These are phyloP conservation scores for Thymus mandschuricus DNA, from an alignment of 257 asterid genomes.

Conservation along the genomic window DNA sequence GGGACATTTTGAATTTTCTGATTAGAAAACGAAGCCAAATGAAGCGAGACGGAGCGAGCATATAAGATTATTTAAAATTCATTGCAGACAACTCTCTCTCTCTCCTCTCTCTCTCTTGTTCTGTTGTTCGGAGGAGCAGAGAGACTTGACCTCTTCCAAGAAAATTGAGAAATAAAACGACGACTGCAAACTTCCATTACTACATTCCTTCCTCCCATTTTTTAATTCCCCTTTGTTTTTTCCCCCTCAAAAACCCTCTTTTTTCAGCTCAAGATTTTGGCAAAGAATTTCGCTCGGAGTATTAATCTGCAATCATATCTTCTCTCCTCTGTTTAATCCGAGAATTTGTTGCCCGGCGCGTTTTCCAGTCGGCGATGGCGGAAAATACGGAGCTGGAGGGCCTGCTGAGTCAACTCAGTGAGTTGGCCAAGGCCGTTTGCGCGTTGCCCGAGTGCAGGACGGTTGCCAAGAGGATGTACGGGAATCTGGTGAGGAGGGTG, in stretches of 20 bases:
- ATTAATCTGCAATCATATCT: constrained; percentile 1
- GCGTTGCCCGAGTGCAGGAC: constrained; percentile 77
- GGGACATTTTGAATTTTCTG: too few species aligned
- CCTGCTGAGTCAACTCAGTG: constrained; percentile 65
- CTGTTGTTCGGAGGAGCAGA: not conserved
- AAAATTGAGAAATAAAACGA: constrained; percentile 11
- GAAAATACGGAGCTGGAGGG: constrained; percentile 48
- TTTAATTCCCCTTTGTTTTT: not conserved
- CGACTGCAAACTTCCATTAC: constrained; percentile 5
- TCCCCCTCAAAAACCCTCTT: constrained; percentile 17
- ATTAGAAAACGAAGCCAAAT: too few species aligned
- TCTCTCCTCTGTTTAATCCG: not conserved
- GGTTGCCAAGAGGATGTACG: constrained; percentile 68
- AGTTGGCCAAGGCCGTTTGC: constrained; percentile 52
- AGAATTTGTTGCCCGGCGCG: constrained; percentile 34
- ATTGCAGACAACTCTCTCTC: not conserved
- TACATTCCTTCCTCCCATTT: constrained; percentile 9
- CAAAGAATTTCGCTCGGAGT: not conserved
- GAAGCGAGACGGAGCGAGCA: too few species aligned
- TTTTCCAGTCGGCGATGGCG: constrained; percentile 45
- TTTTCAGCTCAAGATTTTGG: constrained; percentile 8
- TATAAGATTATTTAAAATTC: not conserved
- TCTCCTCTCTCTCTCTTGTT: too few species aligned
- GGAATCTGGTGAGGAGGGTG: constrained; percentile 79
- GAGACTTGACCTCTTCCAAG: constrained; percentile 35